Conservation (phyloP, 441 rosid genomes). For the Euphorbia corollata region DNA sequence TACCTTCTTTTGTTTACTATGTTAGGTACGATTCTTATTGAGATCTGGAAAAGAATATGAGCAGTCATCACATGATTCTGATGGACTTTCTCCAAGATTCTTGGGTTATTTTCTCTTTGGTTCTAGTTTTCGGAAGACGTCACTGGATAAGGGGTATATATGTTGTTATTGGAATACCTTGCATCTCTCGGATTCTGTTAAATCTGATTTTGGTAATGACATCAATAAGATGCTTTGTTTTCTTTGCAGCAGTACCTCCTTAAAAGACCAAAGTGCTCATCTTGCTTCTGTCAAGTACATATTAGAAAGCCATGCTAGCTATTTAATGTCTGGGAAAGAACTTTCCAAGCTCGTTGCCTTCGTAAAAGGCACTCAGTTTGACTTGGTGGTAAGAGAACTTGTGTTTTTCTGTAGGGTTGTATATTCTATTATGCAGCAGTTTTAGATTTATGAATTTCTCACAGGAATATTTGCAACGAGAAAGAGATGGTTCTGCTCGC, state of each 20-base stretch:
- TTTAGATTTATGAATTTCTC: constrained; percentile 20
- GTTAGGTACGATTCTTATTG: constrained; percentile 89
- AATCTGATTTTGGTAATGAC: constrained; percentile 15
- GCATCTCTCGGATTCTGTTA: constrained; percentile 7
- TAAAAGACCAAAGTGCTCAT: constrained; percentile 87
- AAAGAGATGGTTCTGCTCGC: constrained; percentile 77
- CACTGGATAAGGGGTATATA: constrained; percentile 67
- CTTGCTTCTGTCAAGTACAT: constrained; percentile 83
- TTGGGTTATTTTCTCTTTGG: constrained; percentile 80
- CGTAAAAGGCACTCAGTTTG: constrained; percentile 98
- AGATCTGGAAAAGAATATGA: constrained; percentile 96
- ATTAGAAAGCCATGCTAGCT: constrained; percentile 91
- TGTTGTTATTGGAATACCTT: constrained; percentile 14
- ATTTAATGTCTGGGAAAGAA: constrained; percentile 95
- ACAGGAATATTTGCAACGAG: constrained; percentile 95
- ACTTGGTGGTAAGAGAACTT: constrained; percentile 72
- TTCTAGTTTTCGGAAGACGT: constrained; percentile 64
- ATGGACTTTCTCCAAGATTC: constrained; percentile 69
- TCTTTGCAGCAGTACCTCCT: constrained; percentile 50
- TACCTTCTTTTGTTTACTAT: constrained; percentile 17
- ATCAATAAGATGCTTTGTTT: constrained; percentile 9
- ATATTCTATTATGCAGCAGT: constrained; percentile 15
- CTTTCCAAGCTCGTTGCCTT: constrained; percentile 97
- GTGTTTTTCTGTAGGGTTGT: constrained; percentile 4
- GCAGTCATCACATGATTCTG: constrained; percentile 67